phyloP scores from a whole-genome alignment of 768 basidiomycete species.

The Lactarius pseudohatsudake region DNA sequence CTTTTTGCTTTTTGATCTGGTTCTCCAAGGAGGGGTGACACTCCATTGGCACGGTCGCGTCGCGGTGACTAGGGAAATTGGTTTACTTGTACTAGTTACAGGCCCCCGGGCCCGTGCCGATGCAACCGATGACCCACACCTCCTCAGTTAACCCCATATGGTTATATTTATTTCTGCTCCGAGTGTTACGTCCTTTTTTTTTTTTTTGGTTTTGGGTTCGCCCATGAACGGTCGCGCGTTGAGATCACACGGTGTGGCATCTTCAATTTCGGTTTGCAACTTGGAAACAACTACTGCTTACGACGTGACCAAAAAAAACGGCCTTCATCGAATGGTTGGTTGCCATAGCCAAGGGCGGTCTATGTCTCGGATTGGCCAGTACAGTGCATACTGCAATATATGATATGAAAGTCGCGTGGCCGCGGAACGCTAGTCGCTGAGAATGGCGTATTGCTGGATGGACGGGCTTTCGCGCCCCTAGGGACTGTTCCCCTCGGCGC shows the following conservation, averaged over 20 bases:
- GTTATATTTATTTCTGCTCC: conserved; percentile 19
- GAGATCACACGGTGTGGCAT: neutral
- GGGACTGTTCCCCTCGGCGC: neutral
- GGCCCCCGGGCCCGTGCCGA: neutral
- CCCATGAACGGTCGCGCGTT: neutral
- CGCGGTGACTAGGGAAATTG: conserved; percentile 3
- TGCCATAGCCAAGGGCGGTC: neutral
- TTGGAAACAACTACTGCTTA: neutral
- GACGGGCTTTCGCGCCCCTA: neutral
- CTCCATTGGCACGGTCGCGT: neutral
- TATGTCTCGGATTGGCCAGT: neutral
- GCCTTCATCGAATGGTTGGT: neutral
- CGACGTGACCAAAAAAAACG: neutral
- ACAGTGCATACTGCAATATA: neutral
- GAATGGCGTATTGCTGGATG: neutral
- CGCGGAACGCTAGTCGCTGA: conserved; percentile 12
- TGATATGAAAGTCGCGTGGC: conserved; percentile 1
- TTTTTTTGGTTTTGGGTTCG: neutral
- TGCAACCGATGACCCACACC: neutral
- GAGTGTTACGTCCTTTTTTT: conserved; percentile 16
- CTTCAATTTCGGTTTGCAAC: neutral
- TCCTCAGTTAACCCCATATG: conserved; percentile 20
- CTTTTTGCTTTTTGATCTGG: neutral
- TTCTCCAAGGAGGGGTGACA: conserved; percentile 3
- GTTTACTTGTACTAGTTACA: neutral